Evolutionary conservation across 2,329 filamentous ascomycete genomes (phyloP), one percentile per base, ranked within the genome.

Genomic region (Aspergillus fumigatus): DNA sequence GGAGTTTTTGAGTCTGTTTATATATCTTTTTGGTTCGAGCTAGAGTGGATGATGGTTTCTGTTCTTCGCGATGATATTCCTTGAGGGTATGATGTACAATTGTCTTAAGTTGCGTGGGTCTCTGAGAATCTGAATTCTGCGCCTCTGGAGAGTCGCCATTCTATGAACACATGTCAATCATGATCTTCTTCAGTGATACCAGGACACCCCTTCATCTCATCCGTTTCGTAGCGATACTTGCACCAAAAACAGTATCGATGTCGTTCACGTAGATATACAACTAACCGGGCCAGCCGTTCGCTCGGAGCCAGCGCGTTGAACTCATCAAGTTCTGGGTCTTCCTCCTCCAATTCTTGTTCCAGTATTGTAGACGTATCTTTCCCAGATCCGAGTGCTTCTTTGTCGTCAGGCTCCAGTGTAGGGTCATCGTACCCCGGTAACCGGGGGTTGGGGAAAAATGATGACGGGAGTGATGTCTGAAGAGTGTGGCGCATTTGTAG

Each of bases 241-340:
- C 94, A 99, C 89, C 92, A 99, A 71, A 97, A 96, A 76, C 94
- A 99, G 71, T 99, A 99, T 48, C 80, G 75, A 67, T 91, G 84
- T 67, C 83, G 82, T 50, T 85, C 79, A 40, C 94, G 83, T 53
- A 99, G 73, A 73, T 89, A 86, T 19, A 76, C 71, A 9, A 96
- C 81, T 14, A 95, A 73, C 63, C 79, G 84, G 8, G 78, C 75
- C 59, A 97, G 75, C 62, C 85, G 84, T 65, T 95, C 88, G 1
- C 77, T 77, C 1, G 85, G 79, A 23, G 86, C 82, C 48, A 93
- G 76, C 1, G 82, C 83, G 66, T 92, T 86, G 66, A 96, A 97
- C 55, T 84, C 87, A 27, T 92, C 87, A 56, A 97, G 75, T 70
- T 96, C 92, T 4, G 82, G 70, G 65, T 97, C 88, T 47, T 94